Conservation (phyloP, 1,139 yeast species). For the Entelexis paramagnoliae region DNA sequence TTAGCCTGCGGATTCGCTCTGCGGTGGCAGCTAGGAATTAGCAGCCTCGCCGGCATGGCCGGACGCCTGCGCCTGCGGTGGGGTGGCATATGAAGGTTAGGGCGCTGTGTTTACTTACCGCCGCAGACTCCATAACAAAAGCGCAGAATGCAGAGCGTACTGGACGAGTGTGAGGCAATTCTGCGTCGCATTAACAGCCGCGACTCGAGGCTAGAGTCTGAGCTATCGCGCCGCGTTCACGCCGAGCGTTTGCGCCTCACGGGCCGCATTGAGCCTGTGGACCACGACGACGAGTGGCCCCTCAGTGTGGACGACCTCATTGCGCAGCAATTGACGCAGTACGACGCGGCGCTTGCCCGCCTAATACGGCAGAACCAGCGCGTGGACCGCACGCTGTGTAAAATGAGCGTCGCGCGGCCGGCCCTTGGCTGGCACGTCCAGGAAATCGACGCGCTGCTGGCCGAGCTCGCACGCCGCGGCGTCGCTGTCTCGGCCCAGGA, state of each 20-base stretch:
- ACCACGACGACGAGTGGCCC: neutral
- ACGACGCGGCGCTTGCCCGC: neutral
- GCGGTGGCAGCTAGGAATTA: no score
- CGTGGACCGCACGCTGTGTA: neutral
- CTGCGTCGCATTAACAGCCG: neutral
- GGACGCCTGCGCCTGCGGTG: no score
- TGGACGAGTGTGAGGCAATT: neutral
- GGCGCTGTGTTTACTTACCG: neutral
- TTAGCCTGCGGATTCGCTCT: no score
- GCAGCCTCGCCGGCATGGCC: no score
- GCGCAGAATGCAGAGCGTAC: neutral
- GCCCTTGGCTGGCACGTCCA: constrained; percentile 2
- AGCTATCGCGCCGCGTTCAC: neutral
- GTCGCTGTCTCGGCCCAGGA: neutral
- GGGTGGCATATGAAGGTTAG: neutral
- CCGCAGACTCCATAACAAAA: neutral
- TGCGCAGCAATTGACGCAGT: neutral
- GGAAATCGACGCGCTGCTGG: constrained; percentile 1
- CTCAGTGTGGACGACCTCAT: neutral
- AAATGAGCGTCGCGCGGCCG: neutral
- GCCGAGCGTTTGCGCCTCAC: neutral
- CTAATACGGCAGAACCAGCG: neutral
- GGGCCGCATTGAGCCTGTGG: neutral
- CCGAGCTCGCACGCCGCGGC: neutral
- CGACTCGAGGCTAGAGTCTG: neutral